Conservation (phyloP, 2,329 filamentous ascomycete species). For the Fusarium paranaense region DNA sequence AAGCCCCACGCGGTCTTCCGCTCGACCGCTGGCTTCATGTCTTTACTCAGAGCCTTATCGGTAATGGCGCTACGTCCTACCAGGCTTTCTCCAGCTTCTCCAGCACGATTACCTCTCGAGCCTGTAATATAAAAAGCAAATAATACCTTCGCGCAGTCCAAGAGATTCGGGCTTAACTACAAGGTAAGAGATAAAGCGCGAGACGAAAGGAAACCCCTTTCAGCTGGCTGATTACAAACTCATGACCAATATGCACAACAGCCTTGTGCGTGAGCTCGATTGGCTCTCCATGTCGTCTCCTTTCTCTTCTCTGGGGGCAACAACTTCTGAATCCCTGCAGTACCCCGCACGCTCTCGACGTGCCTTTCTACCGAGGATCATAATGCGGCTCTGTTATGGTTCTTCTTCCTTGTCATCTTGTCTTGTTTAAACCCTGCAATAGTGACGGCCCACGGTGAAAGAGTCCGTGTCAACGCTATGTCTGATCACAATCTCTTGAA, state of each 20-base stretch:
- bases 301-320: background rate
- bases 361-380: background rate
- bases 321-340: background rate
- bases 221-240: background rate
- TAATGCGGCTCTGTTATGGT: background rate
- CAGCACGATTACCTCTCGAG: no score
- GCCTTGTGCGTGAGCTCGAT: background rate
- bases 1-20: background rate
- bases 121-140: no score
- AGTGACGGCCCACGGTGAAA: background rate
- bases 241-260: background rate
- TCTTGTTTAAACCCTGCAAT: background rate
- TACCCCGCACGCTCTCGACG: background rate
- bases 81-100: no score
- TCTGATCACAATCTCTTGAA: background rate
- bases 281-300: background rate
- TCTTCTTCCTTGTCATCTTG: background rate
- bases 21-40: no score
- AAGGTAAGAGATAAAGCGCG: no score
- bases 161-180: no score
- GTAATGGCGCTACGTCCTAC: no score
- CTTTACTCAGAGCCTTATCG: no score
- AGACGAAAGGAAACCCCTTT: no score
- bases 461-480: background rate
- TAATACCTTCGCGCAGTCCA: no score